Evolutionary conservation across 2,329 filamentous ascomycete species (phyloP), one percentile per base, ranked within the genome.

Genomic region (Elsinoe fawcettii): DNA sequence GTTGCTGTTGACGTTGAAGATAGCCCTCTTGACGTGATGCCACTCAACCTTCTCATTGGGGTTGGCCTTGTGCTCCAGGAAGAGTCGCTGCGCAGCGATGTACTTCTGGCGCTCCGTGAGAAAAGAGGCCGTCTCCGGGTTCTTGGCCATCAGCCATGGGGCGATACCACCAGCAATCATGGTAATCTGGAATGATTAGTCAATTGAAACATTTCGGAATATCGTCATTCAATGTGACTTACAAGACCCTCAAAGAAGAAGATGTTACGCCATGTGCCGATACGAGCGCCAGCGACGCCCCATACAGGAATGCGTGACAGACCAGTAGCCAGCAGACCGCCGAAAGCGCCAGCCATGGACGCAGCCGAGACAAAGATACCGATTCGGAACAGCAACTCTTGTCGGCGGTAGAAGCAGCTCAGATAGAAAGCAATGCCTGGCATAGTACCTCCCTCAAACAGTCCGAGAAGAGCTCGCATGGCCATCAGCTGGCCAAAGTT

Each of bases 401-500:
- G 44, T 8, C 46, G 47, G 14, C 51, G 37, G 18, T 60, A 60
- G 54, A 55, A 60, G 14, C 51, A 57, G 41, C 30, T 43, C 25
- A 60, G 32, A 25, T 51, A 57, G 25, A 57, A 51, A n/a, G 55
- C 46, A 18, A 59, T 49, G 4, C 61, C 61, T 4, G 57, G 57
- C 34, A 57, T 56, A 14, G 51, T 43, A 37, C 58, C 37, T 30
- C 34, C 53, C 30, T 72, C 70, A 18, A 71, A 70, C 9, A 71
- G 56, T 5, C 70, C 70, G 0, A 72, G 58, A 2, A 71, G 47
- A 1, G 70, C 75, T 16, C 77, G 74, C 56, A 75, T 73, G 5
- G 74, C 74, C 63, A 78, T 71, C 5, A 79, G 67, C 2, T 76
- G 75, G 5, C 66, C 66, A 55, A 72, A 78, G 41, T 73, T 76